These are phyloP conservation scores for Microdochium paspali DNA, from an alignment of 2,329 filamentous ascomycete species.

Conservation along the genomic window DNA sequence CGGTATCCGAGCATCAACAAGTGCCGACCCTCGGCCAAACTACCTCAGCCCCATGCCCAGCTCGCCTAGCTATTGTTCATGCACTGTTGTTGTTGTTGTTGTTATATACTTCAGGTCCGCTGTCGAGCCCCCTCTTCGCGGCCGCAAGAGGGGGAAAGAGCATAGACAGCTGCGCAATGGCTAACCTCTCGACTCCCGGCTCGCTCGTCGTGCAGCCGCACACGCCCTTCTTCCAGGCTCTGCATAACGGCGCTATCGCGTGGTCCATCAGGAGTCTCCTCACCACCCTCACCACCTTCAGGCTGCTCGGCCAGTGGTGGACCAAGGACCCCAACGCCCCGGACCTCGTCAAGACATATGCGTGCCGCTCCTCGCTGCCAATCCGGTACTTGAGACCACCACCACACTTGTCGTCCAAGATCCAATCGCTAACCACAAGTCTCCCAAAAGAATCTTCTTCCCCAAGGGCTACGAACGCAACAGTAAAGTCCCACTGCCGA, in stretches of 20 bases:
- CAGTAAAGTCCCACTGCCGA: conserved; percentile 18
- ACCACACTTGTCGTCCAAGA: not conserved
- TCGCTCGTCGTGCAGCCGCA: not conserved
- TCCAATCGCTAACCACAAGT: no score
- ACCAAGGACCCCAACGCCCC: conserved; percentile 15
- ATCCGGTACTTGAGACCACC: conserved; percentile 16
- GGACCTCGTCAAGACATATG: conserved; percentile 23
- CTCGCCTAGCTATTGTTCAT: no score
- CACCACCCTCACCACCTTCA: conserved; percentile 14
- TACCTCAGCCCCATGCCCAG: no score
- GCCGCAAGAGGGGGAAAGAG: no score
- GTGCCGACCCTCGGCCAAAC: no score
- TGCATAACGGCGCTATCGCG: not conserved
- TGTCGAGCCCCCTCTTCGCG: no score
- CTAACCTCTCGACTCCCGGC: not conserved
- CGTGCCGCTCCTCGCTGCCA: conserved; percentile 19
- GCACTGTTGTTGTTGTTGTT: no score
- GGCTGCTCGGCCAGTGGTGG: conserved; percentile 17
- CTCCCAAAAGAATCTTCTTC: conserved; percentile 25
- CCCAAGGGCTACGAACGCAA: conserved; percentile 18
- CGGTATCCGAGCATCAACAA: no score
- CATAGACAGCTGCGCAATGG: no score
- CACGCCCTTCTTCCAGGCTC: not conserved
- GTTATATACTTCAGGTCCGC: no score
- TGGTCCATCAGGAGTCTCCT: conserved; percentile 4